Base-by-base conservation (phyloP, 306 rosid species). In the barrel medic (Medicago truncatula) region DNA sequence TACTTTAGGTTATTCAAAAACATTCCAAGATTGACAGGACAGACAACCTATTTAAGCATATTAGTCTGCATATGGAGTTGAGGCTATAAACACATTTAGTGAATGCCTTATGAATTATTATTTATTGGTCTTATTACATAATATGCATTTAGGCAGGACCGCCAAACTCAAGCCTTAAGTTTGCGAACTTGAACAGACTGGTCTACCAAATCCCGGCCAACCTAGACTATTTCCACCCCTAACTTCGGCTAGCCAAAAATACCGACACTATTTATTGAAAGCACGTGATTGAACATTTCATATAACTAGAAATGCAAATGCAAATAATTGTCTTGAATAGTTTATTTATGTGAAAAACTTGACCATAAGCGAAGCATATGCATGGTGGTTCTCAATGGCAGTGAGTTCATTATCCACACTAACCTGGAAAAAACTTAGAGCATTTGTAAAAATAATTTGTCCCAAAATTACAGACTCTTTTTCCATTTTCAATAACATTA, bases 361-460 rank as follows among this genome's bases (percentile, higher is more conserved):
- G 28, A 67, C 62, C 18, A 72, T 34, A 81, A 90, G 86, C 87
- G 88, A 77, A 88, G 88, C 85, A 87, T 91, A 76, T 88, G 73
- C 67, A 88, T 90, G 17, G 83, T 87, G 16, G 84, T 85, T 86
- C 74, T 80, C 78, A 6, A 85, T 61, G 39, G 84, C 94, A 56
- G 96, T 79, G 61, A 83, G 91, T 21, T 89, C 81, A 64, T 91
- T 80, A 59, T 80, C 85, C 64, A 3, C 89, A 83, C 15, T 90
- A 79, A 71, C 88, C 90, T 1, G 89, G 84, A 38, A 91, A 84
- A 44, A 86, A 80, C 39, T 93, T 50, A 15, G 92, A 88, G 63
- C 38, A 34, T 34, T 34, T 34, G 38, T 34, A 34, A 34, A 1
- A 5, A 34, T 0, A 34, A 34, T 0, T 34, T 34, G 38, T 34